Base-by-base conservation (phyloP, 2,329 filamentous ascomycete species). In the Colletotrichum nymphaeae region DNA sequence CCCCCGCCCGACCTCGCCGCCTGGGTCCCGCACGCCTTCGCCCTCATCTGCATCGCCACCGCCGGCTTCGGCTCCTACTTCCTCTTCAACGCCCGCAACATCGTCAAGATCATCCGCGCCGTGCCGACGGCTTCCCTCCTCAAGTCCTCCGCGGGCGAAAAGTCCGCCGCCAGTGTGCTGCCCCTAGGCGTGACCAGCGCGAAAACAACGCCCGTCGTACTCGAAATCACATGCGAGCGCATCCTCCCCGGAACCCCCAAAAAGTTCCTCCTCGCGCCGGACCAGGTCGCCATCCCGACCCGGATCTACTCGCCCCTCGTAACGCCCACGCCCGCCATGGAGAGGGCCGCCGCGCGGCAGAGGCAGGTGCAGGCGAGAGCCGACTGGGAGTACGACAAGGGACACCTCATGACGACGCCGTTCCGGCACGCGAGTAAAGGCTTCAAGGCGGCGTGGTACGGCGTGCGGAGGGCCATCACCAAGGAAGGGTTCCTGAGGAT, bases 1-100 rank as follows among this genome's bases (percentile, higher is more conserved):
- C 83, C 87, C 7, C 86, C 89, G 16, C 81, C 87, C 16, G 88
- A 86, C 55, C 81, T 92, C 4, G 81, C 86, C 3, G 82, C 81
- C 77, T 93, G 89, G 88, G 87, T 93, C 22, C 86, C 89, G 52
- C 83, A 86, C 74, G 85, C 88, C 11, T 93, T 91, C 76, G 87
- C 85, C 53, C 84, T 86, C 55, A 85, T 92, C 57, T 91, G 90
- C 79, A 77, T 92, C 59, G 79, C 89, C 69, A 91, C 93, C 84
- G 88, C 85, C 66, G 84, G 83, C 52, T 86, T 93, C 80, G 92
- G 91, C 72, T 87, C 87, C 58, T 88, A 88, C 74, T 89, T 93
- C 76, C 79, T 92, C 56, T 79, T 88, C 69, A 88, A 90, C 78
- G 89, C 91, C 7, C 80, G 85, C 30, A 86, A 87, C 65, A 85